phyloP scores from a whole-genome alignment of 2,329 filamentous ascomycete species.

The Pseudogymnoascus sp. region DNA sequence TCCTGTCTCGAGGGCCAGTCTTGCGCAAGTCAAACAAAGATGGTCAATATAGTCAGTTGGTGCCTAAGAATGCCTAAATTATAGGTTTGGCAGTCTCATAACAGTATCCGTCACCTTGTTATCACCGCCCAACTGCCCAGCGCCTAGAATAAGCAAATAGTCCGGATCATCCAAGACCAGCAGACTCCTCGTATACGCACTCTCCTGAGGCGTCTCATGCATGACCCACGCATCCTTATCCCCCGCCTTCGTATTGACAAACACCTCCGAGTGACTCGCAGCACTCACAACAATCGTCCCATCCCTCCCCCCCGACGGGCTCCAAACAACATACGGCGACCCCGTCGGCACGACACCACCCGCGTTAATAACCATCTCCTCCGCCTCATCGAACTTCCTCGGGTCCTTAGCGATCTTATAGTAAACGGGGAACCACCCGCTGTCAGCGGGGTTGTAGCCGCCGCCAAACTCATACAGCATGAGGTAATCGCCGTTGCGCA shows the following conservation, averaged over 20 bases:
- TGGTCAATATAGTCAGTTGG: too few relatives aligned
- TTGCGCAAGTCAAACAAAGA: too few relatives aligned
- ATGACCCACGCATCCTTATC: constrained; percentile 23
- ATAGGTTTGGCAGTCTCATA: constrained; percentile 11
- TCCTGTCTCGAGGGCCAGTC: too few relatives aligned
- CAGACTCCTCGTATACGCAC: constrained; percentile 24
- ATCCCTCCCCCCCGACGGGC: constrained; percentile 22
- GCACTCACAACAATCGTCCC: constrained; percentile 26
- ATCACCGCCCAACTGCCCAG: constrained; percentile 21
- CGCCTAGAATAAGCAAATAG: constrained; percentile 25
- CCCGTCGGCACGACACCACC: constrained; percentile 20
- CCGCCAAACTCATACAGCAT: constrained; percentile 51
- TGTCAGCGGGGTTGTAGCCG: neutral
- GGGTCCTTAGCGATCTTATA: constrained; percentile 26
- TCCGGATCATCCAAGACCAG: constrained; percentile 22
- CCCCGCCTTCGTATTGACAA: constrained; percentile 24
- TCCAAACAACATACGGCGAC: constrained; percentile 26
- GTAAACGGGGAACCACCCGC: constrained; percentile 26
- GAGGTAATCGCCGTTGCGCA: constrained; percentile 49
- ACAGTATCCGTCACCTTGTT: constrained; percentile 26
- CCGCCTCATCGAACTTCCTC: constrained; percentile 20
- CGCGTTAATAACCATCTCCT: constrained; percentile 20
- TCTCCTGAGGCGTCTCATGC: constrained; percentile 20
- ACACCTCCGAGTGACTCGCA: constrained; percentile 20
- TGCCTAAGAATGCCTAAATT: neutral